Evolutionary conservation across 169 alveolate species (phyloP).

Genomic region (Plasmodium reichenowi): DNA sequence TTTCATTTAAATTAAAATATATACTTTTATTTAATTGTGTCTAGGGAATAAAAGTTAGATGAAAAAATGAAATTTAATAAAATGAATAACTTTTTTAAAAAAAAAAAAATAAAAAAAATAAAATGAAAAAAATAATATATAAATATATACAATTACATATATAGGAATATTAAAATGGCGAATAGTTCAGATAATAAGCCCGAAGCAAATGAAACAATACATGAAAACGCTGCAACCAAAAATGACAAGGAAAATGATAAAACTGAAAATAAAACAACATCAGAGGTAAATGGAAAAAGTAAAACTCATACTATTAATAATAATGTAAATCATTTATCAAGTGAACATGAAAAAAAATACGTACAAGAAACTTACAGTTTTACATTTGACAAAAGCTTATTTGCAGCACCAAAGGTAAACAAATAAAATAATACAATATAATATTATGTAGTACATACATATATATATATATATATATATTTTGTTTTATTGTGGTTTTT

Average conservation of each 20-base stretch:
- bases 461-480: neutral
- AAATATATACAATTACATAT: neutral
- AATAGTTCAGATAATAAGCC: constrained; percentile 14
- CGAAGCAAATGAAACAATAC: constrained; percentile 18
- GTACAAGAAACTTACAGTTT: constrained; percentile 8
- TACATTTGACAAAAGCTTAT: constrained; percentile 29
- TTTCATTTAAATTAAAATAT: too few species aligned
- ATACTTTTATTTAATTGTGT: too few species aligned
- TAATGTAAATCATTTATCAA: constrained; percentile 8
- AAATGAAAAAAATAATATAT: constrained; percentile 7
- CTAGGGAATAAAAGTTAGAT: too few species aligned
- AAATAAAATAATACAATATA: neutral
- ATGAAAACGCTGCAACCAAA: constrained; percentile 8
- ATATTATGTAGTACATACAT: neutral
- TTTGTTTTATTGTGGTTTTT: neutral
- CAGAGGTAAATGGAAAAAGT: constrained; percentile 27
- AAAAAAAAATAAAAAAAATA: constrained; percentile 1
- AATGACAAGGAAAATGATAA: constrained; percentile 10
- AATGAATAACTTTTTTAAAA: too few species aligned
- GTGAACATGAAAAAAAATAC: constrained; percentile 11
- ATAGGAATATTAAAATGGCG: constrained; percentile 33
- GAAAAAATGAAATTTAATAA: too few species aligned
- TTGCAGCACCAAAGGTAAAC: constrained; percentile 62
- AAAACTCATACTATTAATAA: neutral
- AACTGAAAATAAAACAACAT: constrained; percentile 3